Conservation (phyloP, 345 rosid genomes). For the Nasturtium officinale region DNA sequence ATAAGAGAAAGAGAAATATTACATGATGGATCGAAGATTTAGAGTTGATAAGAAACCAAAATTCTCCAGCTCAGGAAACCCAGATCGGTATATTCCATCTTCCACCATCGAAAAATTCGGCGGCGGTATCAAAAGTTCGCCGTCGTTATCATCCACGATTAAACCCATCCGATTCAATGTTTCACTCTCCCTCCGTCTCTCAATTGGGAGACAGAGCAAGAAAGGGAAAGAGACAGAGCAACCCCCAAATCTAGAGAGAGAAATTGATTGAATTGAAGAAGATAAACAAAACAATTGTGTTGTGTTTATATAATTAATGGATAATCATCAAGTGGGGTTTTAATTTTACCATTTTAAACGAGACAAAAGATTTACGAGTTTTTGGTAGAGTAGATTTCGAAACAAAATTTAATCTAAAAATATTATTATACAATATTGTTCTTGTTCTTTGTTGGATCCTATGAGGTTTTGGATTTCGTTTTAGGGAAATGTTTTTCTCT, state of each 20-base stretch:
- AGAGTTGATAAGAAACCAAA: slow-evolving; percentile 64
- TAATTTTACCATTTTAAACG: neutral
- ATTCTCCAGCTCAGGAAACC: slow-evolving; percentile 62
- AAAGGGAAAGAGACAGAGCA: slow-evolving; percentile 3
- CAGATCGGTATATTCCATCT: slow-evolving; percentile 76
- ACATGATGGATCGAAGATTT: slow-evolving; percentile 84
- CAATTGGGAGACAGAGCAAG: slow-evolving; percentile 4
- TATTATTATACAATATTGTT: no score
- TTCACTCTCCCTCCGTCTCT: slow-evolving; percentile 27
- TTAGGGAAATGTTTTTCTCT: slow-evolving; percentile 4
- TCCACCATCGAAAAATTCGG: slow-evolving; percentile 81
- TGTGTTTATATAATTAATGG: neutral
- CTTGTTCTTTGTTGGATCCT: slow-evolving; percentile 21
- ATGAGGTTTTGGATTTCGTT: neutral
- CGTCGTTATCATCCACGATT: slow-evolving; percentile 43
- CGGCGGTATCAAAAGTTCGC: slow-evolving; percentile 54
- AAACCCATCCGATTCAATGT: slow-evolving; percentile 43
- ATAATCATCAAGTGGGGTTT: slow-evolving; percentile 20
- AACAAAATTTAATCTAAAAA: neutral
- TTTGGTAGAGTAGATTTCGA: neutral
- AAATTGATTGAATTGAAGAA: neutral
- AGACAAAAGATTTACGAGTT: slow-evolving; percentile 7
- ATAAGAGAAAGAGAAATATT: slow-evolving; percentile 27
- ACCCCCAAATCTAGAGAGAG: slow-evolving; percentile 21
- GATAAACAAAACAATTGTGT: no score